These are phyloP conservation scores for Ustilago lituana DNA, from an alignment of 1,284 basidiomycete species.

Conservation along the genomic window DNA sequence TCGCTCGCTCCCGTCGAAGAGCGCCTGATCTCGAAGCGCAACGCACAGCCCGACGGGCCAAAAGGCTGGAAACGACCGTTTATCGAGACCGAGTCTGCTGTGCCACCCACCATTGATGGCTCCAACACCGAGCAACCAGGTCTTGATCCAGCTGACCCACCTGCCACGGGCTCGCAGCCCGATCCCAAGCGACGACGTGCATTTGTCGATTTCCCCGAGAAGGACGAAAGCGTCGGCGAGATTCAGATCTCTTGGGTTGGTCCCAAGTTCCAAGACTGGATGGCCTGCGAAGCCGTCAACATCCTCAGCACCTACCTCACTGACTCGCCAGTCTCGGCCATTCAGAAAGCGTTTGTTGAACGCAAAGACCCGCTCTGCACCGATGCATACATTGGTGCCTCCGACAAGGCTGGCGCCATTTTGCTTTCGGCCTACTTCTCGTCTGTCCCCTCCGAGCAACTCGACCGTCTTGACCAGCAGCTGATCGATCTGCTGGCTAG, in stretches of 20 bases:
- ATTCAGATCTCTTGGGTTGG: slow-evolving; percentile 83
- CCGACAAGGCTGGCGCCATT: slow-evolving; percentile 75
- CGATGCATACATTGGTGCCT: slow-evolving; percentile 84
- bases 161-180: slow-evolving; percentile 31
- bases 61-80: slow-evolving; percentile 92
- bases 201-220: slow-evolving; percentile 92
- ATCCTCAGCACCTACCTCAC: slow-evolving; percentile 85
- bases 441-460: slow-evolving; percentile 82
- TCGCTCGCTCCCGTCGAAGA: slow-evolving; percentile 71
- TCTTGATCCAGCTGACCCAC: slow-evolving; percentile 57
- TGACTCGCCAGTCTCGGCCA: slow-evolving; percentile 81
- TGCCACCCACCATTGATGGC: slow-evolving; percentile 71
- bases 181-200: slow-evolving; percentile 69
- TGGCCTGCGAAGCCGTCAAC: slow-evolving; percentile 84
- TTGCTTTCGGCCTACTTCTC: slow-evolving; percentile 82
- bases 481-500: slow-evolving; percentile 78
- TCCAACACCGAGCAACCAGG: slow-evolving; percentile 42
- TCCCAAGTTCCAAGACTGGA: slow-evolving; percentile 77
- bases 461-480: slow-evolving; percentile 78
- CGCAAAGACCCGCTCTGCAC: slow-evolving; percentile 85
- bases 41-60: slow-evolving; percentile 75
- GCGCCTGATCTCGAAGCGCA: slow-evolving; percentile 49
- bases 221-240: slow-evolving; percentile 94
- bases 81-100: slow-evolving; percentile 82
- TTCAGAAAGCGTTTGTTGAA: slow-evolving; percentile 94